A percentile compares a stretch with the other conserved stretches of the same genome.
Conservation (phyloP, 495 filamentous ascomycete genomes). For the Neurospora terricola region DNA sequence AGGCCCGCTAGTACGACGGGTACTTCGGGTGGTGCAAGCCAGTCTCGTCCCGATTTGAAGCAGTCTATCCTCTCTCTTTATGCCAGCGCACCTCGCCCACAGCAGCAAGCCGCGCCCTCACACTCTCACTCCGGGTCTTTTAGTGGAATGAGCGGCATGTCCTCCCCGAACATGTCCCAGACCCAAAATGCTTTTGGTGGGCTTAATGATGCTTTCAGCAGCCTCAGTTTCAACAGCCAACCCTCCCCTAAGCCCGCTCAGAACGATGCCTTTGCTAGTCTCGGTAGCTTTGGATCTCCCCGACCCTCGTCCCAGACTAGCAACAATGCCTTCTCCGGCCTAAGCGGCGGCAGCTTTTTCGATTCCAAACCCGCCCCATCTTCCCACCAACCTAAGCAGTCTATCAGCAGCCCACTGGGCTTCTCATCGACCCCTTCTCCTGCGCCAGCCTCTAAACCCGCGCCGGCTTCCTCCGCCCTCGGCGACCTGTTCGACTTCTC, state of each 20-base stretch:
- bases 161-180: conserved; percentile 35
- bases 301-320: conserved; percentile 43
- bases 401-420: conserved; percentile 34
- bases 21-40: conserved; percentile 42
- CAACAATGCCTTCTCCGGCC: conserved; percentile 44
- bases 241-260: conserved; percentile 44
- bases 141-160: conserved; percentile 47
- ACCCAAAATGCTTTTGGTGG: conserved; percentile 52
- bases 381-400: conserved; percentile 39
- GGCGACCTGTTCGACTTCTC: conserved; percentile 79
- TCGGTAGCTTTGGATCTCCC: conserved; percentile 51
- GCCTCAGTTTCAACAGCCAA: conserved; percentile 57
- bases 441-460: conserved; percentile 31
- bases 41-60: conserved; percentile 88
- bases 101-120: conserved; percentile 42
- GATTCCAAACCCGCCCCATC: conserved; percentile 54
- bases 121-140: conserved; percentile 29
- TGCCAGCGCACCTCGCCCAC: conserved; percentile 66
- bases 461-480: conserved; percentile 42
- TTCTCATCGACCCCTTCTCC: conserved; percentile 46
- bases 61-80: conserved; percentile 96
- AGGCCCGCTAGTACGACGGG: conserved; percentile 65
- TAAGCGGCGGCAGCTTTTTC: conserved; percentile 70
- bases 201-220: conserved; percentile 80
- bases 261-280: conserved; percentile 61